Percentiles rank a stretch among this genome's conserved stretches.
Evolutionary conservation across 805 yeast genomes (phyloP).

Genomic region (Tetrapisispora phaffii): DNA sequence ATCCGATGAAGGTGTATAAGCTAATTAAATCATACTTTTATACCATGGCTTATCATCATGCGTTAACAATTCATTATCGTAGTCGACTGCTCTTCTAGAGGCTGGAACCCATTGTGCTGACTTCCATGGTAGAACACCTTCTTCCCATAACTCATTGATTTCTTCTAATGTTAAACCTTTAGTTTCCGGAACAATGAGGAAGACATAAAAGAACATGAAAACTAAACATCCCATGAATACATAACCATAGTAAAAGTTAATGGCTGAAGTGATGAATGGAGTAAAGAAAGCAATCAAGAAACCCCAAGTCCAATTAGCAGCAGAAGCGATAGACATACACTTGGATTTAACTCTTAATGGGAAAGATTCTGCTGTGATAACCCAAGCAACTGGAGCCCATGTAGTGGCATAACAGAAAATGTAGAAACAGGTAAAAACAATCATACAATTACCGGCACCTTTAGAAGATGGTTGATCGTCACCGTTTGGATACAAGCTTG

Average conservation of each 20-base stretch:
- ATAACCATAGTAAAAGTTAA: conserved; percentile 64
- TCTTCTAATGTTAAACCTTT: conserved; percentile 73
- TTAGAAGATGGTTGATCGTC: conserved; percentile 35
- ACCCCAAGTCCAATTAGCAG: conserved; percentile 59
- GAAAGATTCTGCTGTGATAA: conserved; percentile 57
- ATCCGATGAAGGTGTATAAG: no score
- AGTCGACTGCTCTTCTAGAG: conserved; percentile 23
- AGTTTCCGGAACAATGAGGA: conserved; percentile 64
- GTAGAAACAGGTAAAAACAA: conserved; percentile 58
- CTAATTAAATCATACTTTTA: conserved; percentile 4
- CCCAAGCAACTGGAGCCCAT: conserved; percentile 66
- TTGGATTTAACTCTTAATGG: conserved; percentile 60
- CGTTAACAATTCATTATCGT: conserved; percentile 16
- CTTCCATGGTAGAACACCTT: conserved; percentile 34
- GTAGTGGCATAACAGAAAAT: conserved; percentile 66
- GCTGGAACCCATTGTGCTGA: conserved; percentile 45
- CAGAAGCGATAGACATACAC: conserved; percentile 49
- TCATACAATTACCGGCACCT: conserved; percentile 61
- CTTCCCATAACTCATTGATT: conserved; percentile 52
- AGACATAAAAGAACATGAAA: conserved; percentile 49
- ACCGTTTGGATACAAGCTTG: conserved; percentile 34
- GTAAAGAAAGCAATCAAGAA: conserved; percentile 59
- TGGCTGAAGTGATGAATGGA: conserved; percentile 54
- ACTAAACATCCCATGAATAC: conserved; percentile 48
- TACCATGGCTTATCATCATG: conserved; percentile 21